Evolutionary conservation across 1,284 basidiomycete species (phyloP).

Genomic region (Ceratobasidium sp.): DNA sequence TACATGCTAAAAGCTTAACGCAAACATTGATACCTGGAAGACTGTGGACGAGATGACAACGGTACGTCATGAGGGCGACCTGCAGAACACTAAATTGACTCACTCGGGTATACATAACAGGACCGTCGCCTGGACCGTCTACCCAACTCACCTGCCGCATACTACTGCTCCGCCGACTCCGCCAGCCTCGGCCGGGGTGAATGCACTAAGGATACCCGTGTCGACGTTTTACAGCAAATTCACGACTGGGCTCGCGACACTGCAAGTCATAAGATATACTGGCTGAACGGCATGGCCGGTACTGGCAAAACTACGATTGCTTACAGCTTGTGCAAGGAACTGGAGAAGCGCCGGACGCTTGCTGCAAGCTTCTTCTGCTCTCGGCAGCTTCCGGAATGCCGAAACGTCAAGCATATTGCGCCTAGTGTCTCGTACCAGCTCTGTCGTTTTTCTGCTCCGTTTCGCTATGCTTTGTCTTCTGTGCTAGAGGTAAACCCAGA

Average conservation of each 20-base stretch:
- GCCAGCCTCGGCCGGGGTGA: background rate
- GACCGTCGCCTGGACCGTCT: background rate
- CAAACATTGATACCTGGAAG: background rate
- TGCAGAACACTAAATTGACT: background rate
- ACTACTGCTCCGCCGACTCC: background rate
- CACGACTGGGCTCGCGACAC: background rate
- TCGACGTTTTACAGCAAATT: background rate
- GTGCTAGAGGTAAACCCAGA: background rate
- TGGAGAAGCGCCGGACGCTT: slow-evolving; percentile 1
- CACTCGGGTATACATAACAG: background rate
- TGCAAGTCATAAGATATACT: background rate
- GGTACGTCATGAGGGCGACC: background rate
- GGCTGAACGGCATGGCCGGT: slow-evolving; percentile 1
- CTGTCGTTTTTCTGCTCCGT: background rate
- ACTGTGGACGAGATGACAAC: background rate
- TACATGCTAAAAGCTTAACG: background rate
- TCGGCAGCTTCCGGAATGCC: background rate
- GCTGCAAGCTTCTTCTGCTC: slow-evolving; percentile 26
- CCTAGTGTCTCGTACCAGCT: slow-evolving; percentile 10
- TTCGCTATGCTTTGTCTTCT: background rate
- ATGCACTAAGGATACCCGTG: slow-evolving; percentile 1
- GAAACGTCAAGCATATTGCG: background rate
- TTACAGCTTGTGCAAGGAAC: background rate
- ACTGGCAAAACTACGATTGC: slow-evolving; percentile 14
- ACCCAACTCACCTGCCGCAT: background rate